Conservation (phyloP, 179 eudicot species). For the Actinidia arguta region DNA sequence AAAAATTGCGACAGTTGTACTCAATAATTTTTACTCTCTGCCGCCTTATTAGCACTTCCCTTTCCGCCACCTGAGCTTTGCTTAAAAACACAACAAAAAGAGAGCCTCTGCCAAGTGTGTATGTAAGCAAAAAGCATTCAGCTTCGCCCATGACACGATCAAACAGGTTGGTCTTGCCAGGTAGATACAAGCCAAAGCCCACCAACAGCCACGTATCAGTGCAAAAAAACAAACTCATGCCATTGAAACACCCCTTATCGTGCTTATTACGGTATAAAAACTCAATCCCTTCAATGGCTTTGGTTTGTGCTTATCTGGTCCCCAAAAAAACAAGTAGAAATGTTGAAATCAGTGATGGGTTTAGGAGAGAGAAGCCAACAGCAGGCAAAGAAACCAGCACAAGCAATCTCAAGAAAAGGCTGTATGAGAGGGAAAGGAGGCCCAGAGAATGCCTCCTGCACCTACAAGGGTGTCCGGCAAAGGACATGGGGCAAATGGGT, state of each 20-base stretch:
- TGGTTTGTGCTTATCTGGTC: too few relatives aligned
- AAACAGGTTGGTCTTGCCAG: slow-evolving; percentile 40
- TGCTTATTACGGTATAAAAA: too few relatives aligned
- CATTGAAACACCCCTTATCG: too few relatives aligned
- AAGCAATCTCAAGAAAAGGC: slow-evolving; percentile 79
- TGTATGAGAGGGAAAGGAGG: slow-evolving; percentile 98
- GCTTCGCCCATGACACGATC: slow-evolving; percentile 1
- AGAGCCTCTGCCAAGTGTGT: slow-evolving; percentile 7
- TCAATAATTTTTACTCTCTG: too few relatives aligned
- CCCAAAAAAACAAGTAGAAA: slow-evolving; percentile 1
- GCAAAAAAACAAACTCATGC: too few relatives aligned
- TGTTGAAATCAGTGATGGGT: slow-evolving; percentile 23
- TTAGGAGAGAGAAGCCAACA: too few relatives aligned
- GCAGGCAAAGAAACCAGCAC: slow-evolving; percentile 34
- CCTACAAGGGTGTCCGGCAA: slow-evolving; percentile 92
- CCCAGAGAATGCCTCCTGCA: slow-evolving; percentile 85
- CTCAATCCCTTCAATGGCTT: too few relatives aligned
- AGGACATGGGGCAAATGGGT: slow-evolving; percentile 99
- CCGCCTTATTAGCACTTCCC: too few relatives aligned
- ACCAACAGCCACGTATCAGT: slow-evolving; percentile 55
- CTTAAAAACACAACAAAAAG: not conserved
- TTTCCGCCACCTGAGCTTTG: not conserved
- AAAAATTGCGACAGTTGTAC: too few relatives aligned
- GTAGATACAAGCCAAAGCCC: slow-evolving; percentile 35
- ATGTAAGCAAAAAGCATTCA: slow-evolving; percentile 6